Conservation (phyloP, 495 filamentous ascomycete species). For the Evansstolkia leycettana region DNA sequence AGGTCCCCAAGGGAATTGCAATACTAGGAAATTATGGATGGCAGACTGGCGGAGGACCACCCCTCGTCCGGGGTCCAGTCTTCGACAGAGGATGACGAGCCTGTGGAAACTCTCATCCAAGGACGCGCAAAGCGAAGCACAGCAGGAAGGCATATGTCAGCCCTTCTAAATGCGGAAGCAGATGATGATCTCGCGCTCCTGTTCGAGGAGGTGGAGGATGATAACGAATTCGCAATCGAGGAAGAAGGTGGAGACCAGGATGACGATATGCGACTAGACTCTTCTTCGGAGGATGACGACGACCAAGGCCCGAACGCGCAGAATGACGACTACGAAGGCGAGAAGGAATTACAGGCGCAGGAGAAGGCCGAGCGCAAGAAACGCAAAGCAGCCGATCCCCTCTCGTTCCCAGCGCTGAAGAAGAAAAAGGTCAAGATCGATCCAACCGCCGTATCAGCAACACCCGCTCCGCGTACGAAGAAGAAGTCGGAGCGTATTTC, state of each 20-base stretch:
- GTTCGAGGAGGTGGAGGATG: slow-evolving; percentile 78
- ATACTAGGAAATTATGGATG: slow-evolving; percentile 6
- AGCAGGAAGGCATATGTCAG: slow-evolving; percentile 73
- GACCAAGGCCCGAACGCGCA: slow-evolving; percentile 56
- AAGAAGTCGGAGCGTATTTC: slow-evolving; percentile 90
- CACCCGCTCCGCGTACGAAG: slow-evolving; percentile 52
- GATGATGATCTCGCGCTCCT: slow-evolving; percentile 70
- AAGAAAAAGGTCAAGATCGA: slow-evolving; percentile 61
- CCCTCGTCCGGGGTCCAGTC: slow-evolving; percentile 15
- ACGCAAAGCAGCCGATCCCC: slow-evolving; percentile 10
- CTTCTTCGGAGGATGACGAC: slow-evolving; percentile 63
- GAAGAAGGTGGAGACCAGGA: slow-evolving; percentile 54
- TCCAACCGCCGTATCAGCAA: slow-evolving; percentile 36
- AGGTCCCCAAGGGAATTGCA: too few relatives aligned
- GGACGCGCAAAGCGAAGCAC: slow-evolving; percentile 72
- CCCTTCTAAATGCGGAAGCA: slow-evolving; percentile 63
- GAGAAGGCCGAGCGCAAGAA: slow-evolving; percentile 38
- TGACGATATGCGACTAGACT: slow-evolving; percentile 69
- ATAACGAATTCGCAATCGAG: slow-evolving; percentile 62
- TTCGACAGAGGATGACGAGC: slow-evolving; percentile 24
- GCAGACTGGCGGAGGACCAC: slow-evolving; percentile 19
- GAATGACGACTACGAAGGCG: slow-evolving; percentile 45
- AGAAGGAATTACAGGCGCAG: slow-evolving; percentile 55
- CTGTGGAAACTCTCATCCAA: slow-evolving; percentile 62
- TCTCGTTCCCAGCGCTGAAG: slow-evolving; percentile 34